Evolutionary conservation across 1,139 yeast species (phyloP), one percentile per base, ranked within the genome.

Genomic region (Sugiyamaella castrensis): DNA sequence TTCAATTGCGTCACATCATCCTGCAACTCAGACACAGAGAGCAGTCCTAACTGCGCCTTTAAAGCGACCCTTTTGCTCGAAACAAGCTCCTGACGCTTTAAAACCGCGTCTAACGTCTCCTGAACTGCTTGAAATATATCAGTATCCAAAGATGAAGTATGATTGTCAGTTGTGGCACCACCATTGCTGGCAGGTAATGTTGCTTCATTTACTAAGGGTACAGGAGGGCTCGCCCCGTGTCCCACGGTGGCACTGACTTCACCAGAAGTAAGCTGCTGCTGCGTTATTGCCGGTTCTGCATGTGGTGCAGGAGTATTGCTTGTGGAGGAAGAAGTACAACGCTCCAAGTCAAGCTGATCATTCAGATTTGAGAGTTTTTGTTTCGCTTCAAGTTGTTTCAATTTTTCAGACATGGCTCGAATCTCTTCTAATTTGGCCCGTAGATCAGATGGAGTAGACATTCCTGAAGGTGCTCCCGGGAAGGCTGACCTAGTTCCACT

Each of bases 371-470:
- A n/a, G 24, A 12, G 10, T 31, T 9, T 38, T 35, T 24, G 13
- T 33, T 36, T 41, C 24, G 32, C 43, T 39, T 54, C 51, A 27
- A 47, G 40, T 36, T 44, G 42, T 32, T 38, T 48, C n/a, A 55
- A 27, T 37, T 39, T 32, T 12, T 43, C 54, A 12, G 40, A 33
- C 36, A 54, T 52, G 11, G 48, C 47, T 30, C 36, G 33, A 15
- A 53, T 51, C 42, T 57, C 54, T 30, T 52, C 48, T 28, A 48
- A 28, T 40, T 49, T 49, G 26, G 31, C 48, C 33, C 45, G 43
- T 1, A 53, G 40, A 19, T 10, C 10, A 11, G 37, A 34, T 8
- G 47, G 43, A 27, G 42, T 43, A 7, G 43, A 16, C 15, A 37
- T 15, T 11, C 37, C 44, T 10, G 44, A 32, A 8, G 37, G 5